Conservation (phyloP, 495 filamentous ascomycete species). For the Talaromyces nanjingensis region DNA sequence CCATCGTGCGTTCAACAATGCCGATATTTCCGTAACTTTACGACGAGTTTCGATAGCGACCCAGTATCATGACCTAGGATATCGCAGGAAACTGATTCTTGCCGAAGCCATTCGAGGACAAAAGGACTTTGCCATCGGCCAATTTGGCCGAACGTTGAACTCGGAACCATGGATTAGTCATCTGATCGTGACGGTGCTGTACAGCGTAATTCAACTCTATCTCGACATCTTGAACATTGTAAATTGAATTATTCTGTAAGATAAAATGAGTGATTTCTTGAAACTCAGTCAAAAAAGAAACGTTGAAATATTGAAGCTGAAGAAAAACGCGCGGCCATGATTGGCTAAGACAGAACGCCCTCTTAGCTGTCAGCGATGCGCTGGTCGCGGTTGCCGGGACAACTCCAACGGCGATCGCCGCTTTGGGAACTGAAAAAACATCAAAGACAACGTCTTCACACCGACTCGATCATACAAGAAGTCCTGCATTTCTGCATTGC, state of each 20-base stretch:
- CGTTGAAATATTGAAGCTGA: neutral
- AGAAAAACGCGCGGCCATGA: neutral
- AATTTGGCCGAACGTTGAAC: slow-evolving; percentile 3
- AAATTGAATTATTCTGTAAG: neutral
- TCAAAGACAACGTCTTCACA: neutral
- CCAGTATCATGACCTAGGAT: too few species aligned
- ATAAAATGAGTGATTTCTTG: neutral
- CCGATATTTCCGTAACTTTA: too few species aligned
- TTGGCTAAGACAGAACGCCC: neutral
- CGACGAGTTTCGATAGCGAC: too few species aligned
- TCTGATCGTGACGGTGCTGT: neutral
- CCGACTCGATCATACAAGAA: neutral
- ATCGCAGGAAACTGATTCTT: too few species aligned
- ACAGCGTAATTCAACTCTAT: neutral
- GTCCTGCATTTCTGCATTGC: neutral
- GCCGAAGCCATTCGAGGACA: neutral
- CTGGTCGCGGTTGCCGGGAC: neutral
- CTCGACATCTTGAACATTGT: neutral
- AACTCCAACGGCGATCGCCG: neutral
- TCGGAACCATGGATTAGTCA: neutral
- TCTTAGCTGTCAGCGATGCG: neutral
- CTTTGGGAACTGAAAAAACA: neutral
- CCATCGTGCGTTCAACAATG: neutral
- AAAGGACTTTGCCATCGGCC: neutral
- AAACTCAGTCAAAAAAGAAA: neutral